Evolutionary conservation across 306 rosid genomes (phyloP).

Genomic region (Crataegus laevigata): DNA sequence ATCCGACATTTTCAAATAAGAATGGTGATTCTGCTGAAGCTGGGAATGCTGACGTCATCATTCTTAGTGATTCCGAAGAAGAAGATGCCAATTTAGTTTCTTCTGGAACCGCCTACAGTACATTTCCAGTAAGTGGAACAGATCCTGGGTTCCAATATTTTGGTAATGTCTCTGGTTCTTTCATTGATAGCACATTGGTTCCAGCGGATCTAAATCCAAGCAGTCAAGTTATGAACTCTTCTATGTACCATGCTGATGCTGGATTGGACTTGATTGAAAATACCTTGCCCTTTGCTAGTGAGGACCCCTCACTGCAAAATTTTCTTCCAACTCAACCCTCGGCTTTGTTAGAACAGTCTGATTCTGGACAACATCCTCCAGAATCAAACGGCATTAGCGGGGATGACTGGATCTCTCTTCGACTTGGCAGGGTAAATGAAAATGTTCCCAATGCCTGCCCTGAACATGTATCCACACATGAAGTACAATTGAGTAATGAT

Average conservation of each 20-base stretch:
- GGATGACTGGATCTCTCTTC: conserved; percentile 15
- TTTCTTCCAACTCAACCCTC: conserved; percentile 4
- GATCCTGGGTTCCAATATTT: conserved; percentile 13
- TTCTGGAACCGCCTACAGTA: not conserved
- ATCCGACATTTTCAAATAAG: not conserved
- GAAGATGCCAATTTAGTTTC: conserved; percentile 11
- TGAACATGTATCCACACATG: not conserved
- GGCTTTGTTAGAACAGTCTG: conserved; percentile 3
- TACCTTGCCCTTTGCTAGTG: conserved; percentile 1
- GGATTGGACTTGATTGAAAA: conserved; percentile 10
- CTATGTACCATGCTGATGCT: not conserved
- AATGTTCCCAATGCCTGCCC: not conserved
- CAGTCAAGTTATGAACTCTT: conserved; percentile 4
- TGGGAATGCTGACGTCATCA: not conserved
- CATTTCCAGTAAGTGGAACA: not conserved
- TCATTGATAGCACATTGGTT: conserved; percentile 8
- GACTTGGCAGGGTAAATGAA: conserved; percentile 4
- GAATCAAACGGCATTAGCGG: conserved; percentile 2
- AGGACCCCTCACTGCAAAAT: conserved; percentile 3
- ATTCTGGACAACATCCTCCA: not conserved
- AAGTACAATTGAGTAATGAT: not conserved
- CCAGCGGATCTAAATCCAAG: not conserved
- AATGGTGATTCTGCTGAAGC: not conserved
- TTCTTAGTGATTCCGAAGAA: conserved; percentile 17
- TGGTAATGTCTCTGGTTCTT: conserved; percentile 4